Percentiles rank a stretch among this genome's conserved stretches.
Evolutionary conservation across 1,284 basidiomycete species (phyloP).

Genomic region (Boletus semigastroideus): DNA sequence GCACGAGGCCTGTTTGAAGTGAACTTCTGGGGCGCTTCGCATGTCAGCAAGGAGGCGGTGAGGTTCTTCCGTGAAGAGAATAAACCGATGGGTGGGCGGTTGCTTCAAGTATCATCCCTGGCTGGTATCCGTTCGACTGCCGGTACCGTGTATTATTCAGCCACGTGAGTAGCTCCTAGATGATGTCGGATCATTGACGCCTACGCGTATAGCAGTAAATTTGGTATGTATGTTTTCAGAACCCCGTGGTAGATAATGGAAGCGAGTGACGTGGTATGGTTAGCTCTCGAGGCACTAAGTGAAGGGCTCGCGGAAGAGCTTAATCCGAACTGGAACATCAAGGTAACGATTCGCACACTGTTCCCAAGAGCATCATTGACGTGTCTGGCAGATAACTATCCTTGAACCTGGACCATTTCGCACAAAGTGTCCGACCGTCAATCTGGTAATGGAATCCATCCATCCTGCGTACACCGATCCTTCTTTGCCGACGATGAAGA

Average conservation of each 20-base stretch:
- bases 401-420: constrained; percentile 23
- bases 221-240: constrained; percentile 13
- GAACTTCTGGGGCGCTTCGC: constrained; percentile 37
- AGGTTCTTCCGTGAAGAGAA: constrained; percentile 28
- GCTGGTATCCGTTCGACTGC: constrained; percentile 9
- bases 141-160: constrained; percentile 16
- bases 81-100: constrained; percentile 21
- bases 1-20: constrained; percentile 34
- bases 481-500: too few relatives aligned
- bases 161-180: too few relatives aligned
- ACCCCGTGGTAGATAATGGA: neutral
- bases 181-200: too few relatives aligned
- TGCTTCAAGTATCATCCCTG: constrained; percentile 14
- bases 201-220: too few relatives aligned
- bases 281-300: constrained; percentile 23
- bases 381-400: constrained; percentile 20
- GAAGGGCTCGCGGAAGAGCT: constrained; percentile 19
- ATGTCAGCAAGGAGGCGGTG: constrained; percentile 29
- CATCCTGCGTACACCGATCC: constrained; percentile 23
- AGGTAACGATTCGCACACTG: too few relatives aligned
- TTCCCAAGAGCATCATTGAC: too few relatives aligned
- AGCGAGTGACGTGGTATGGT: neutral
- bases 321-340: constrained; percentile 25
- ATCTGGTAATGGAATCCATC: neutral
- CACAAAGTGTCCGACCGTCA: constrained; percentile 8